Conservation (phyloP, 1,139 yeast species). For the Candida neerlandica region DNA sequence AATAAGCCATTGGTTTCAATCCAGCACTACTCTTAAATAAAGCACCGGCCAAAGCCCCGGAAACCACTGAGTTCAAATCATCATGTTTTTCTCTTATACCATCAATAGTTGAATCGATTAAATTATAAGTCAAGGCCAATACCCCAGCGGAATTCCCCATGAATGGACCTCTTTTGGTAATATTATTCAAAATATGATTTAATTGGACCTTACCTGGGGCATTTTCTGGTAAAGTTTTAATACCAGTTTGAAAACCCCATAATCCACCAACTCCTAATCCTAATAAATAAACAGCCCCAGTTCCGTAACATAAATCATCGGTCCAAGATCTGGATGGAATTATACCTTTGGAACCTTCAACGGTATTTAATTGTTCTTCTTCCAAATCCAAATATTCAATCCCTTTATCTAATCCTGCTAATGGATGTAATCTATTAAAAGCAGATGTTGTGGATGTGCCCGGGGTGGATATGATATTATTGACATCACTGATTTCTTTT, state of each 20-base stretch:
- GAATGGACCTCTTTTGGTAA: conserved; percentile 94
- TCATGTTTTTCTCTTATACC: conserved; percentile 87
- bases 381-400: conserved; percentile 90
- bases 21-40: conserved; percentile 87
- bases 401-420: conserved; percentile 89
- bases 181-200: conserved; percentile 86
- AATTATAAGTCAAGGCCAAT: conserved; percentile 83
- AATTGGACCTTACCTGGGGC: conserved; percentile 78
- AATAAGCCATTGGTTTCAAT: conserved; percentile 80
- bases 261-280: conserved; percentile 85
- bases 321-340: conserved; percentile 96
- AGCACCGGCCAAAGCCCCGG: conserved; percentile 95
- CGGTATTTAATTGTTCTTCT: conserved; percentile 65
- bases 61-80: conserved; percentile 74
- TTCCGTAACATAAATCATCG: conserved; percentile 96
- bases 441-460: conserved; percentile 54
- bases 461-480: conserved; percentile 60
- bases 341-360: conserved; percentile 88
- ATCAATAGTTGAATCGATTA: conserved; percentile 80
- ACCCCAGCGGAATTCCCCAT: conserved; percentile 96
- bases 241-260: conserved; percentile 85
- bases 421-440: conserved; percentile 64
- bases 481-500: conserved; percentile 62
- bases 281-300: conserved; percentile 88
- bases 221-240: conserved; percentile 70